These are phyloP conservation scores for Prunus yedoensis DNA, from an alignment of 331 rosid genomes.

Conservation along the genomic window DNA sequence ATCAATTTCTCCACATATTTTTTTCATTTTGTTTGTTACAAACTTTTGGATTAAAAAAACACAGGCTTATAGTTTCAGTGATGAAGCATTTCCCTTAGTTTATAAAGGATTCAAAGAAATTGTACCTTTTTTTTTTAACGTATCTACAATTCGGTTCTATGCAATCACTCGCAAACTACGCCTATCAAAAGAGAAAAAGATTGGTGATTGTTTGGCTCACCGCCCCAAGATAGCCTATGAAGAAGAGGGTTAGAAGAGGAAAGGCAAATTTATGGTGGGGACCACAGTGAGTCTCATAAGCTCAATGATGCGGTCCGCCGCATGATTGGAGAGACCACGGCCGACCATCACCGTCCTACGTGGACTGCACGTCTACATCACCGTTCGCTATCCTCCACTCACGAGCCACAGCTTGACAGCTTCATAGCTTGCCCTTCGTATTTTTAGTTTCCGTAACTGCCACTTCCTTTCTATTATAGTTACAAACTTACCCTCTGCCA, in stretches of 20 bases:
- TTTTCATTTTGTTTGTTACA: background rate
- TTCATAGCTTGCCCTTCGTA: background rate
- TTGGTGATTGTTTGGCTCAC: constrained; percentile 9
- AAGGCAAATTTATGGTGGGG: constrained; percentile 36
- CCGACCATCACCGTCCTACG: constrained; percentile 80
- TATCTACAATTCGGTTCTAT: fast-evolving
- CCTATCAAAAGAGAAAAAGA: background rate
- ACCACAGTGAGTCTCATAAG: constrained; percentile 36
- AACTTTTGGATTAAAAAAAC: background rate
- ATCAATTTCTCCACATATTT: background rate
- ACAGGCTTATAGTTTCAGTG: too few species aligned
- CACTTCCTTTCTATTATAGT: background rate
- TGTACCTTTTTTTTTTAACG: too few species aligned
- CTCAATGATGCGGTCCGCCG: constrained; percentile 61
- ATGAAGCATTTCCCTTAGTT: too few species aligned
- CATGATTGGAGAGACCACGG: constrained; percentile 56
- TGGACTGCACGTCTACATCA: constrained; percentile 53
- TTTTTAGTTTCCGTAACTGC: background rate
- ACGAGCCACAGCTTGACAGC: constrained; percentile 3
- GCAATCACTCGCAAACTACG: background rate
- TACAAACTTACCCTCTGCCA: background rate
- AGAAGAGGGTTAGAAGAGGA: background rate
- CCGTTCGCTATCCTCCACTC: constrained; percentile 6
- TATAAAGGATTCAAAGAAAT: too few species aligned
- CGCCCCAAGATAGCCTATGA: constrained; percentile 20